Evolutionary conservation across 352 stramenopile genomes (phyloP).

Genomic region (Thraustochytrium sp.): DNA sequence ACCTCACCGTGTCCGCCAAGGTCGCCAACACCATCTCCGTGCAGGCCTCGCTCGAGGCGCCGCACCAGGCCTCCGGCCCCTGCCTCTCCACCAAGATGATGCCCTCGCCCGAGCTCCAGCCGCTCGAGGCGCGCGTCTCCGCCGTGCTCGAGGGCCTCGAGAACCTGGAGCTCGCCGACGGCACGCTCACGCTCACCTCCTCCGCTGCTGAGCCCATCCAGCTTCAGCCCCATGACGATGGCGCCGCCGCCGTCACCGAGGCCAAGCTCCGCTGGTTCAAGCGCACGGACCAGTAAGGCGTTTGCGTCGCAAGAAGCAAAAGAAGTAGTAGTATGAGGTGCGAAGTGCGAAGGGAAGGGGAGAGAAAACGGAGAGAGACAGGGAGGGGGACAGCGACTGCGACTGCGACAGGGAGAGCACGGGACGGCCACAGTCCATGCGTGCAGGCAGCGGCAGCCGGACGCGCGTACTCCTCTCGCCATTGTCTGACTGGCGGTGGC

Average conservation of each 20-base stretch:
- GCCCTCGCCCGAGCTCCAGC: not conserved
- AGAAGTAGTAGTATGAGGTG: no score
- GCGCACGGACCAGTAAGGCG: not conserved
- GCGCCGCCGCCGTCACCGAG: not conserved
- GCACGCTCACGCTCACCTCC: not conserved
- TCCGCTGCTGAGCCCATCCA: not conserved
- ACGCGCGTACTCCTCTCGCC: no score
- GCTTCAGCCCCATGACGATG: not conserved
- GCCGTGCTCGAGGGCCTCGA: not conserved
- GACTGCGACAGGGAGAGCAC: no score
- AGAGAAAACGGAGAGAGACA: no score
- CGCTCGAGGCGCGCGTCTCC: not conserved
- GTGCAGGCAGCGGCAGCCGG: no score
- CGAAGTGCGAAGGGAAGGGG: no score
- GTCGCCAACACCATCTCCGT: slow-evolving; percentile 5
- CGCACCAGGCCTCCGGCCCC: not conserved
- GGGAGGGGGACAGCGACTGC: no score
- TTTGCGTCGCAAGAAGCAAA: not conserved
- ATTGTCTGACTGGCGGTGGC: no score
- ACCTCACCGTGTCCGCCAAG: not conserved
- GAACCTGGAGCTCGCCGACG: not conserved
- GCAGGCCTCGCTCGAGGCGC: not conserved
- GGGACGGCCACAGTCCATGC: no score
- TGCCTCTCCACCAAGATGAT: slow-evolving; percentile 24
- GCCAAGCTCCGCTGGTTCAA: not conserved